A percentile compares a stretch with the other conserved stretches of the same genome.
phyloP scores from a whole-genome alignment of 2,329 filamentous ascomycete genomes.

The Tricladium varicosporioides region DNA sequence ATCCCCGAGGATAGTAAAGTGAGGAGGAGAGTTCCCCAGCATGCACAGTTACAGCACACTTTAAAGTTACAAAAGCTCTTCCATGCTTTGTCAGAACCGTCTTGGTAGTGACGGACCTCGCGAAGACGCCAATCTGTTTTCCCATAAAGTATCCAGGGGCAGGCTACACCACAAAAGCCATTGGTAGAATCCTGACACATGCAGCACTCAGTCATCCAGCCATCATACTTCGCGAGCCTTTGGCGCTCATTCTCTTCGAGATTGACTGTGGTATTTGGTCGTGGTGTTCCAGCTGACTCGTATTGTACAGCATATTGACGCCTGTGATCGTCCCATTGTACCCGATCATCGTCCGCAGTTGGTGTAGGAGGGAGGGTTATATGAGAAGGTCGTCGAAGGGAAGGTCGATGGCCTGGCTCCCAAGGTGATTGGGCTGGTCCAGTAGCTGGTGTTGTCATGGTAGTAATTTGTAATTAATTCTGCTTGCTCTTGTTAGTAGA shows the following conservation, averaged over 20 bases:
- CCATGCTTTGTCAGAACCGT: slow-evolving; percentile 39
- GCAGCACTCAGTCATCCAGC: slow-evolving; percentile 41
- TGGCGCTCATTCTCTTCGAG: background rate
- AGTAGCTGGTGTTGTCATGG: no score
- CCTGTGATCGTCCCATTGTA: no score
- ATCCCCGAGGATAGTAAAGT: background rate
- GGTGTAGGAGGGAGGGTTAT: no score
- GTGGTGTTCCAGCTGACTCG: no score
- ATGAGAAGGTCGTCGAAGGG: no score
- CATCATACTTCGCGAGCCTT: slow-evolving; percentile 6
- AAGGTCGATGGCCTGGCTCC: no score
- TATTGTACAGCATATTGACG: no score
- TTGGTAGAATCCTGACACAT: slow-evolving; percentile 32
- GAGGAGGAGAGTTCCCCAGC: slow-evolving; percentile 32
- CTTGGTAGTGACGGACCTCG: slow-evolving; percentile 36
- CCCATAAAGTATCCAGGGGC: slow-evolving; percentile 43
- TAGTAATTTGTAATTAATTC: no score
- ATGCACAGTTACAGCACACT: slow-evolving; percentile 37
- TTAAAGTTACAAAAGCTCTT: slow-evolving; percentile 15
- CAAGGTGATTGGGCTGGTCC: no score
- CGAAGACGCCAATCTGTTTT: slow-evolving; percentile 42
- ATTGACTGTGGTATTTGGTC: background rate
- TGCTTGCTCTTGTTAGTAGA: no score
- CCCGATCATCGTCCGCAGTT: no score
- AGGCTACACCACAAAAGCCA: slow-evolving; percentile 39